Evolutionary conservation across 1,284 basidiomycete species (phyloP).

Genomic region (Ustilago trichophora): DNA sequence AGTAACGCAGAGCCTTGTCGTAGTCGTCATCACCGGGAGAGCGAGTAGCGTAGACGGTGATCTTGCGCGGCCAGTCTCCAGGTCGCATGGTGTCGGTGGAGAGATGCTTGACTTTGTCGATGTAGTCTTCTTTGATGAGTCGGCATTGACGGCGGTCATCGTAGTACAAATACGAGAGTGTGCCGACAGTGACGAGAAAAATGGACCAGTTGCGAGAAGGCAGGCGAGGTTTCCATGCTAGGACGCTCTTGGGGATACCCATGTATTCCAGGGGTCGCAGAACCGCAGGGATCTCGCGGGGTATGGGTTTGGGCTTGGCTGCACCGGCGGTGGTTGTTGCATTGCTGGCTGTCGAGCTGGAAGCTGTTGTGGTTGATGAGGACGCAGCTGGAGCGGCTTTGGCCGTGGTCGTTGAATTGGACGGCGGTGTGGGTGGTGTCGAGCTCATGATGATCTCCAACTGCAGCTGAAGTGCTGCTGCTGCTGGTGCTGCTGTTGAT

Average conservation of each 20-base stretch:
- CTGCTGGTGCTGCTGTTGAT: too few species aligned
- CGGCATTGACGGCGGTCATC: constrained; percentile 85
- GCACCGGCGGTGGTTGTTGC: too few species aligned
- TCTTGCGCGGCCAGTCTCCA: constrained; percentile 79
- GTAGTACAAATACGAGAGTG: constrained; percentile 77
- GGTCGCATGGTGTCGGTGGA: constrained; percentile 76
- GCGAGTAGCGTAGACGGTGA: constrained; percentile 85
- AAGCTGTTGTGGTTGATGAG: constrained; percentile 13
- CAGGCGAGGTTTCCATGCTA: constrained; percentile 71
- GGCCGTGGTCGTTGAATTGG: constrained; percentile 3
- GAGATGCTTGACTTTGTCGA: constrained; percentile 80
- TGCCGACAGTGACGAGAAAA: constrained; percentile 80
- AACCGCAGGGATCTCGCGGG: constrained; percentile 47
- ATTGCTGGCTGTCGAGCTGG: constrained; percentile 7
- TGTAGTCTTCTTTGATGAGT: constrained; percentile 79
- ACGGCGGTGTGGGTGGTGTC: constrained; percentile 10
- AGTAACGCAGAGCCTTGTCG: constrained; percentile 83
- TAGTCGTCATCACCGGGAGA: constrained; percentile 96
- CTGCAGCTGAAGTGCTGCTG: too few species aligned
- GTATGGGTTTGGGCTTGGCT: constrained; percentile 21
- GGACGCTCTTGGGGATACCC: constrained; percentile 68
- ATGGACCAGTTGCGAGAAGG: constrained; percentile 94
- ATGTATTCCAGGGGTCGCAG: constrained; percentile 68
- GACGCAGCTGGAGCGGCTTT: background rate
- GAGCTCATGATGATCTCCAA: too few species aligned